Evolutionary conservation across 2,329 filamentous ascomycete species (phyloP).

Genomic region (Leptographium galeiforme): DNA sequence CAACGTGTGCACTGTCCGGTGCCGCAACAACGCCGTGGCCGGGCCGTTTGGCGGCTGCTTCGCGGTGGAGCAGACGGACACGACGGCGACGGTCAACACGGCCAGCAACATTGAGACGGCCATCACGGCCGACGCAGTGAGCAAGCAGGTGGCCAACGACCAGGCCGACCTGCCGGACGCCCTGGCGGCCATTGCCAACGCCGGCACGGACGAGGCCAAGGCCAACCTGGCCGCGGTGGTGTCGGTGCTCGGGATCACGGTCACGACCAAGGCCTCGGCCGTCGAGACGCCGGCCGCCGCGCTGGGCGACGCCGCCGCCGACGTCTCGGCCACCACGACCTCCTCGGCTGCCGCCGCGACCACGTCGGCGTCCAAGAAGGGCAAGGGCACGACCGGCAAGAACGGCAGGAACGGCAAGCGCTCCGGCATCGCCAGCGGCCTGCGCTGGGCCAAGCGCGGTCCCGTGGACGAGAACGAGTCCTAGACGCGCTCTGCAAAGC

Average conservation of each 20-base stretch:
- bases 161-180: conserved; percentile 23
- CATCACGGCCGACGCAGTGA: conserved; percentile 28
- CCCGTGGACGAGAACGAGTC: not conserved
- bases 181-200: conserved; percentile 9
- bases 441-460: conserved; percentile 2
- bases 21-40: conserved; percentile 39
- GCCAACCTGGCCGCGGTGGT: conserved; percentile 15
- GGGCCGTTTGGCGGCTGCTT: conserved; percentile 37
- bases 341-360: not conserved
- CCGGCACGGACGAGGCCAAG: conserved; percentile 15
- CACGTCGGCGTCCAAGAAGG: not conserved
- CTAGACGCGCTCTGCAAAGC: not conserved
- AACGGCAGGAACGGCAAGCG: not conserved
- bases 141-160: conserved; percentile 36
- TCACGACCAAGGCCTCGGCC: not conserved
- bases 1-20: conserved; percentile 44
- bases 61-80: conserved; percentile 40
- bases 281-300: conserved; percentile 1
- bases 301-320: not conserved
- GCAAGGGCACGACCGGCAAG: too few species aligned
- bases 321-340: not conserved
- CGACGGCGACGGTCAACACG: conserved; percentile 25
- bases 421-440: not conserved
- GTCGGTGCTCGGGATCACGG: not conserved
- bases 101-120: conserved; percentile 27